Percentiles rank a stretch among this genome's conserved stretches.
Evolutionary conservation across 176 grass and related monocot species (phyloP).

Genomic region (Areca catechu): DNA sequence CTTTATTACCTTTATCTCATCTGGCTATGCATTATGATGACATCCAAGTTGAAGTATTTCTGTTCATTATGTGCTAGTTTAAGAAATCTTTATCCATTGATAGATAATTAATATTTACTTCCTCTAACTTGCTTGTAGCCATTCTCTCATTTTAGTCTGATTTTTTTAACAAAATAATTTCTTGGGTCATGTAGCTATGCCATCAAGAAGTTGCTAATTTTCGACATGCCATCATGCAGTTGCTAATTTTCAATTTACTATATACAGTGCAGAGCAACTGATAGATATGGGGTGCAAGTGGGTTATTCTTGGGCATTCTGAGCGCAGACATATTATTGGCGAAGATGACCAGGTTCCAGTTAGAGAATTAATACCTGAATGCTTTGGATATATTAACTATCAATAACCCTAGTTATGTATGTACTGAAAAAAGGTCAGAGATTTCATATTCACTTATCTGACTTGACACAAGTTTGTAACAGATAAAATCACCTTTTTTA

Average conservation of each 20-base stretch:
- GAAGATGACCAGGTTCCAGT: slow-evolving; percentile 66
- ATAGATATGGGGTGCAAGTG: slow-evolving; percentile 84
- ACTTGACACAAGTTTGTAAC: not conserved
- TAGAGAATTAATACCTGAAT: not conserved
- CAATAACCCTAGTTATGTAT: no score
- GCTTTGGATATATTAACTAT: not conserved
- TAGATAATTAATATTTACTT: no score
- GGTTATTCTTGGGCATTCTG: slow-evolving; percentile 96
- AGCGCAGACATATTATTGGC: slow-evolving; percentile 77
- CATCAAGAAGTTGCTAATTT: not conserved
- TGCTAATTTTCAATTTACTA: slow-evolving; percentile 1
- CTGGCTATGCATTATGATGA: no score
- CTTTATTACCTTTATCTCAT: no score
- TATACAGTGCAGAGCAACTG: slow-evolving; percentile 73
- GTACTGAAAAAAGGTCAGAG: not conserved
- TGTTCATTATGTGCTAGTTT: no score
- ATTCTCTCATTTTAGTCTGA: slow-evolving; percentile 7
- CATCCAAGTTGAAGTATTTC: no score
- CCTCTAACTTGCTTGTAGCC: no score
- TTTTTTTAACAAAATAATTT: not conserved
- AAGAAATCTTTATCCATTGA: no score
- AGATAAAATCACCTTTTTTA: slow-evolving; percentile 11
- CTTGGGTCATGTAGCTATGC: no score
- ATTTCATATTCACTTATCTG: not conserved
- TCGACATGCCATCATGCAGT: not conserved